These are phyloP conservation scores for Crithidia fasciculata DNA, from an alignment of 208 protist genomes.

Conservation along the genomic window DNA sequence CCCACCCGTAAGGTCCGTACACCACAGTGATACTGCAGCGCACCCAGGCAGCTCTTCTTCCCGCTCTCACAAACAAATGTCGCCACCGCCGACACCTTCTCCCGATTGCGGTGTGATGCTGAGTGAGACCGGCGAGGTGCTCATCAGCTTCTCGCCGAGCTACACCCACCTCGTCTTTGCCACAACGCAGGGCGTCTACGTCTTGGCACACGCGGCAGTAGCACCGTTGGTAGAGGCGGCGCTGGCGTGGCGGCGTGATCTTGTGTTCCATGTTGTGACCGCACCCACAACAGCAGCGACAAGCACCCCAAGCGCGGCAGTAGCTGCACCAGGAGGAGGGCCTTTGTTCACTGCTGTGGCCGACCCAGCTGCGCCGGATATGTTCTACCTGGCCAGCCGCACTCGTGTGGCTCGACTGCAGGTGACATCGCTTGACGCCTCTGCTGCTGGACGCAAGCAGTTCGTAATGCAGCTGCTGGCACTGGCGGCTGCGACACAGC, in stretches of 20 bases:
- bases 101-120: background rate
- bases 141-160: slow-evolving; percentile 24
- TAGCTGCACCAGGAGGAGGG: background rate
- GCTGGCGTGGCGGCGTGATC: slow-evolving; percentile 15
- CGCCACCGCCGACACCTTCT: too few relatives aligned
- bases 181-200: slow-evolving; percentile 42
- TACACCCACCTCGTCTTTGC: slow-evolving; percentile 47
- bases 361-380: slow-evolving; percentile 13
- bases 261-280: slow-evolving; percentile 22
- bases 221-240: slow-evolving; percentile 33
- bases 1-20: too few relatives aligned
- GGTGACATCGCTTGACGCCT: background rate
- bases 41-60: too few relatives aligned
- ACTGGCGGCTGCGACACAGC: slow-evolving; percentile 7
- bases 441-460: slow-evolving; percentile 3
- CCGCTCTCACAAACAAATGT: too few relatives aligned
- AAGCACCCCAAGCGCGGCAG: background rate
- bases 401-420: slow-evolving; percentile 15
- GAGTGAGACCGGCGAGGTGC: background rate
- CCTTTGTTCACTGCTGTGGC: slow-evolving; percentile 15
- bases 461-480: slow-evolving; percentile 22
- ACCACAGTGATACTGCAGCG: too few relatives aligned
- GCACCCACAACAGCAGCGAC: background rate
- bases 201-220: slow-evolving; percentile 44
- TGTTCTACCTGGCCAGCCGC: slow-evolving; percentile 26